A percentile compares a stretch with the other conserved stretches of the same genome.
phyloP scores from a whole-genome alignment of 495 filamentous ascomycete genomes.

The Penicilliopsis zonata region DNA sequence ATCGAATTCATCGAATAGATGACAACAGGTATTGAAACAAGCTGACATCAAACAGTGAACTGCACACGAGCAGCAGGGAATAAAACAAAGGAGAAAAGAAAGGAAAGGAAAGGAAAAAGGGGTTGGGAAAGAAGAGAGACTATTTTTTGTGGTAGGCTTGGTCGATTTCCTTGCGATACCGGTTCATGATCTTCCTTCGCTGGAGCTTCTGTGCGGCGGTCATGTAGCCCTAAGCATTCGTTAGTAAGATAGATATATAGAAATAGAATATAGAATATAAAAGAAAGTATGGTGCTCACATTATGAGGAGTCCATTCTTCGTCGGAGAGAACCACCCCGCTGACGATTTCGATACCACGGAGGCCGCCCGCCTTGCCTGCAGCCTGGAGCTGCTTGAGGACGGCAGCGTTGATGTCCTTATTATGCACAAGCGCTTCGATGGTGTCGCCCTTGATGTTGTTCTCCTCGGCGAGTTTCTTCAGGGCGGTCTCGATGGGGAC shows the following conservation, averaged over 20 bases:
- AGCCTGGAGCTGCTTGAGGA: slow-evolving; percentile 73
- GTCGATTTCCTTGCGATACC: slow-evolving; percentile 34
- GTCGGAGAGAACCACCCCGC: slow-evolving; percentile 82
- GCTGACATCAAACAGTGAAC: too few species aligned
- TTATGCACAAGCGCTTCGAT: slow-evolving; percentile 75
- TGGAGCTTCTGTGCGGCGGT: slow-evolving; percentile 46
- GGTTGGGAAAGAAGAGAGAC: too few species aligned
- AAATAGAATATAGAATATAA: neutral
- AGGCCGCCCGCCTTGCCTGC: slow-evolving; percentile 67
- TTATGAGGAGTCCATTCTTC: slow-evolving; percentile 98
- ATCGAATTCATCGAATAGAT: too few species aligned
- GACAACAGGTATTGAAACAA: too few species aligned
- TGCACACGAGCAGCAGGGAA: too few species aligned
- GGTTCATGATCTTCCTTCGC: slow-evolving; percentile 38
- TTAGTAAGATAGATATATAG: slow-evolving; percentile 6
- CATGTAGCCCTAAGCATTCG: slow-evolving; percentile 29
- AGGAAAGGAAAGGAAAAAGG: too few species aligned
- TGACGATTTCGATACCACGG: slow-evolving; percentile 78
- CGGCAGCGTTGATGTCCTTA: slow-evolving; percentile 62
- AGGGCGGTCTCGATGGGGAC: slow-evolving; percentile 76
- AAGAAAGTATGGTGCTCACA: slow-evolving; percentile 43
- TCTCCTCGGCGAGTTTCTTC: slow-evolving; percentile 68
- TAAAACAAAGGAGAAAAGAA: too few species aligned
- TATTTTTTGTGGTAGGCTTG: slow-evolving; percentile 38
- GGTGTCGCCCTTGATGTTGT: slow-evolving; percentile 55